phyloP scores from a whole-genome alignment of 495 filamentous ascomycete species.

The Penicillium flavigenum region DNA sequence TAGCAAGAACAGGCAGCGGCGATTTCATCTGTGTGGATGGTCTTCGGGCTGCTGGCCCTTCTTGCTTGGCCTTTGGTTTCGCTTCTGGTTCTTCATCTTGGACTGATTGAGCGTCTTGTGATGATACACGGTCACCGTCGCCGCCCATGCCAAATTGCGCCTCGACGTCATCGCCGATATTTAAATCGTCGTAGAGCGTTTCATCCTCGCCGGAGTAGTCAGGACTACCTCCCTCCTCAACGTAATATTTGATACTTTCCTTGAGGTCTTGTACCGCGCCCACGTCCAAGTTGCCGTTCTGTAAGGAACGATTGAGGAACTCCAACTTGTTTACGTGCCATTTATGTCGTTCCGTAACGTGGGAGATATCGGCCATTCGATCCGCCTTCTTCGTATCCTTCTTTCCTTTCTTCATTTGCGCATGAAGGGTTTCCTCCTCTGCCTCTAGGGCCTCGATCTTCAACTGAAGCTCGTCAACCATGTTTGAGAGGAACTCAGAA shows the following conservation, averaged over 20 bases:
- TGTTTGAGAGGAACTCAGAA: slow-evolving; percentile 75
- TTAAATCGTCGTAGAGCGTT: slow-evolving; percentile 90
- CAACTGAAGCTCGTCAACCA: slow-evolving; percentile 91
- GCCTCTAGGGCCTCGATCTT: slow-evolving; percentile 92
- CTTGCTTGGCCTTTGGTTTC: slow-evolving; percentile 54
- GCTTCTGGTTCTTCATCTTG: slow-evolving; percentile 75
- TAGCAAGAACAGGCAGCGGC: slow-evolving; percentile 84
- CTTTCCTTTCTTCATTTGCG: slow-evolving; percentile 91
- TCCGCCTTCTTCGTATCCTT: slow-evolving; percentile 79
- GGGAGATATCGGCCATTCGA: slow-evolving; percentile 80
- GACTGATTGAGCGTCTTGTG: slow-evolving; percentile 91
- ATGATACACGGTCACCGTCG: slow-evolving; percentile 85
- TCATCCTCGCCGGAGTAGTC: slow-evolving; percentile 89
- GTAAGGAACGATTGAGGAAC: slow-evolving; percentile 80
- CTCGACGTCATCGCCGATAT: slow-evolving; percentile 85
- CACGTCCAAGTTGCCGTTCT: slow-evolving; percentile 86
- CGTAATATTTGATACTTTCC: slow-evolving; percentile 92
- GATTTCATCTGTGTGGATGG: slow-evolving; percentile 92
- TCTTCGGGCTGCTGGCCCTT: slow-evolving; percentile 58
- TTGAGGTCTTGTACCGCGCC: slow-evolving; percentile 82
- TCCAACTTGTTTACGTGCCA: slow-evolving; percentile 94
- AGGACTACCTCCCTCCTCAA: slow-evolving; percentile 80
- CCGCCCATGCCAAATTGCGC: slow-evolving; percentile 74
- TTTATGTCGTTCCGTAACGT: slow-evolving; percentile 86
- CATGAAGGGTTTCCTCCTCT: slow-evolving; percentile 81